phyloP scores from a whole-genome alignment of 1,284 basidiomycete genomes.

The Ceratobasidium sp. region DNA sequence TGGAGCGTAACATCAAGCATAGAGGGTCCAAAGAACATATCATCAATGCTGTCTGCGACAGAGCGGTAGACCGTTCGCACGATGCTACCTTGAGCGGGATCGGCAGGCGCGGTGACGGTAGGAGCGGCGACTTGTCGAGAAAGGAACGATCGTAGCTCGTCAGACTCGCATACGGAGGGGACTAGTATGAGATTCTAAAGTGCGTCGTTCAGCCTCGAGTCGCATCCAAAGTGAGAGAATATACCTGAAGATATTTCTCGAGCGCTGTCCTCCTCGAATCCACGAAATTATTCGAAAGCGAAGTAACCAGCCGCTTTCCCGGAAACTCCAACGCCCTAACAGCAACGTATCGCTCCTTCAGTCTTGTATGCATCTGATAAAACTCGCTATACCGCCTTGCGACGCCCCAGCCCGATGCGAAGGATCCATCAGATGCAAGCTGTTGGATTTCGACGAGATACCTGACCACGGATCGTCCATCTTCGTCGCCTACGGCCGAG shows the following conservation, averaged over 20 bases:
- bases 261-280: slow-evolving; percentile 81
- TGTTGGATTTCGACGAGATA: slow-evolving; percentile 95
- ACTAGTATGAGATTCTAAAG: slow-evolving; percentile 76
- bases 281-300: slow-evolving; percentile 82
- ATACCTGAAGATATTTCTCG: slow-evolving; percentile 90
- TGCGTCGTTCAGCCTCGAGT: neutral
- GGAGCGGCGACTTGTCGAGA: slow-evolving; percentile 72
- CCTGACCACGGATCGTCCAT: slow-evolving; percentile 87
- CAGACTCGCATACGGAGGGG: slow-evolving; percentile 81
- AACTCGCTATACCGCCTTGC: slow-evolving; percentile 95
- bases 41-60: slow-evolving; percentile 90
- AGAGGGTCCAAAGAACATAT: slow-evolving; percentile 90
- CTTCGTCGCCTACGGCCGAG: slow-evolving; percentile 76
- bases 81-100: slow-evolving; percentile 53
- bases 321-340: slow-evolving; percentile 86
- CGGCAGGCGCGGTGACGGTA: slow-evolving; percentile 5
- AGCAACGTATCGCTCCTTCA: slow-evolving; percentile 76
- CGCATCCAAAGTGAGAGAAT: neutral
- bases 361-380: slow-evolving; percentile 82
- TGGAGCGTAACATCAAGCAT: slow-evolving; percentile 95
- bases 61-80: slow-evolving; percentile 88
- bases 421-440: slow-evolving; percentile 75
- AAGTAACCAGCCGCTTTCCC: slow-evolving; percentile 87
- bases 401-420: slow-evolving; percentile 89
- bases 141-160: slow-evolving; percentile 85